phyloP scores from a whole-genome alignment of 371 early-diverging fungal species.

The Chytridiales sp. region DNA sequence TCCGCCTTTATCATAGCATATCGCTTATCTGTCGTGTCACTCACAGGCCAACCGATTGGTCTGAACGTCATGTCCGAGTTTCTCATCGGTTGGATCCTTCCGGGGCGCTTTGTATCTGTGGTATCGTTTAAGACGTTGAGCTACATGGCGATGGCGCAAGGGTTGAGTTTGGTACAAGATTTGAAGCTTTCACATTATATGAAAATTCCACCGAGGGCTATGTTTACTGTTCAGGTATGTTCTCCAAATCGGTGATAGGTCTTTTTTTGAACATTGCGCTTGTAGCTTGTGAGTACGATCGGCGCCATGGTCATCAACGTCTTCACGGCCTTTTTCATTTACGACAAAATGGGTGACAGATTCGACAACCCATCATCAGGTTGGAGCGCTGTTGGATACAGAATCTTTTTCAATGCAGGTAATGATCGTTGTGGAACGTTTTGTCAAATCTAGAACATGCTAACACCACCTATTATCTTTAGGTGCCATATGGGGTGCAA shows the following conservation, averaged over 20 bases:
- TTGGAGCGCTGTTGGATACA: slow-evolving; percentile 12
- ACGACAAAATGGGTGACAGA: too few species aligned
- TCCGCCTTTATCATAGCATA: too few species aligned
- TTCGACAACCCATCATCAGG: too few species aligned
- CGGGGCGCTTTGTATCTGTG: slow-evolving; percentile 49
- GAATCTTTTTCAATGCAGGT: slow-evolving; percentile 14
- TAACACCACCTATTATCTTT: background rate
- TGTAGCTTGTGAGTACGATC: slow-evolving; percentile 1
- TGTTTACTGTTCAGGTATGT: slow-evolving; percentile 45
- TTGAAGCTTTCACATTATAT: slow-evolving; percentile 60
- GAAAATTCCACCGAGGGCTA: slow-evolving; percentile 50
- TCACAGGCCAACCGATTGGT: slow-evolving; percentile 28
- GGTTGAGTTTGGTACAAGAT: slow-evolving; percentile 33
- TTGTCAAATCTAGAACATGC: too few species aligned
- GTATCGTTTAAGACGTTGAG: slow-evolving; percentile 33
- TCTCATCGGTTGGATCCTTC: slow-evolving; percentile 35
- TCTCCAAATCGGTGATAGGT: too few species aligned
- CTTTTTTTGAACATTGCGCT: slow-evolving; percentile 20
- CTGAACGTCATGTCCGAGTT: slow-evolving; percentile 46
- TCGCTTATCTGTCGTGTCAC: too few species aligned
- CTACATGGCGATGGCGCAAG: slow-evolving; percentile 33
- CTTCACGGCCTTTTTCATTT: slow-evolving; percentile 8
- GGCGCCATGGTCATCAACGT: background rate
- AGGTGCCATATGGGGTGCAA: slow-evolving; percentile 24
- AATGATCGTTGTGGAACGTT: too few species aligned